Percentiles rank a stretch among this genome's conserved stretches.
Evolutionary conservation across 169 alveolate genomes (phyloP).

Genomic region (Sarcocystis neurona): DNA sequence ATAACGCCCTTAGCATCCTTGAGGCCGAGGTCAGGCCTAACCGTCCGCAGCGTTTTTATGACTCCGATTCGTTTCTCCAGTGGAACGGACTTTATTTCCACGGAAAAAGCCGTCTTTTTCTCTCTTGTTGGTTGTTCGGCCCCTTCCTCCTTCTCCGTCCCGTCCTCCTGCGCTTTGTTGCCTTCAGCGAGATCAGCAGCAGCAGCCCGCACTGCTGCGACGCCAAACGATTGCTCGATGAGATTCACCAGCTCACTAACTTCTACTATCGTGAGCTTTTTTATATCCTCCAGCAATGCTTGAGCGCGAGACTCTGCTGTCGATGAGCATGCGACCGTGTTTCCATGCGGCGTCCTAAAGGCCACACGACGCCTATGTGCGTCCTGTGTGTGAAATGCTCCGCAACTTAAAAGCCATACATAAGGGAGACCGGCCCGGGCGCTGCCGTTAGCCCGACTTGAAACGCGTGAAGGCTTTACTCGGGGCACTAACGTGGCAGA

Average conservation of each 20-base stretch:
- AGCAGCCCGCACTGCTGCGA: conserved; percentile 30
- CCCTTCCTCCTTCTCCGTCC: background rate
- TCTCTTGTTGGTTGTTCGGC: background rate
- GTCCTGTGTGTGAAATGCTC: no score
- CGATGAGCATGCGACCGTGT: no score
- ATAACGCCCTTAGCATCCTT: conserved; percentile 59
- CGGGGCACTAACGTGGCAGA: no score
- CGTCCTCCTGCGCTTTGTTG: background rate
- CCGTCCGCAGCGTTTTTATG: conserved; percentile 60
- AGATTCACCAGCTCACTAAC: conserved; percentile 42
- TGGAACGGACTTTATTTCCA: conserved; percentile 54
- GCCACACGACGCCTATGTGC: no score
- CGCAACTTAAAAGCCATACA: no score
- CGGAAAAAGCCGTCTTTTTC: conserved; percentile 47
- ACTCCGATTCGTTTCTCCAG: conserved; percentile 49
- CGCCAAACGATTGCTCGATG: conserved; percentile 43
- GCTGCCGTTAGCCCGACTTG: no score
- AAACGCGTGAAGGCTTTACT: no score
- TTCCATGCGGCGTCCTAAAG: no score
- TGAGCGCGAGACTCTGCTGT: no score
- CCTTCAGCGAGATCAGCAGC: conserved; percentile 17
- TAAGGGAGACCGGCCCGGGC: no score
- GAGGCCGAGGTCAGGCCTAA: conserved; percentile 50
- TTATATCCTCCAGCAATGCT: conserved; percentile 55
- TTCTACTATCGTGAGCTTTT: conserved; percentile 57